phyloP scores from a whole-genome alignment of 2,329 filamentous ascomycete species.

The Monilinia laxa region DNA sequence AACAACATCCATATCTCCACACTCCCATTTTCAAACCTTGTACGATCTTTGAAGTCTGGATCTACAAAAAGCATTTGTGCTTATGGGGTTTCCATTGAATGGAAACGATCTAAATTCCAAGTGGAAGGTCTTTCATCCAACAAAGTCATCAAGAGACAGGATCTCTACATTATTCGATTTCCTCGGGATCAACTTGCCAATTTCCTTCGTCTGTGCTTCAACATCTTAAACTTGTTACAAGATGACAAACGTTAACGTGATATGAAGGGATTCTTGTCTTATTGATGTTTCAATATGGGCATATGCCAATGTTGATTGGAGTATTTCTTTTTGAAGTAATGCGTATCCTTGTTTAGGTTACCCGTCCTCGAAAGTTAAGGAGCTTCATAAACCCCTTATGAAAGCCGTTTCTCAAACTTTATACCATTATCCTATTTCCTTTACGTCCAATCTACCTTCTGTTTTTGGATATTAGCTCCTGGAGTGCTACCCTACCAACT shows the following conservation, averaged over 20 bases:
- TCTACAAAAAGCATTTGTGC: not conserved
- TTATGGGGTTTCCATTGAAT: not conserved
- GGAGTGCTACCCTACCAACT: not conserved
- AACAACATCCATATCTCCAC: not conserved
- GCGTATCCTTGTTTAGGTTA: not conserved
- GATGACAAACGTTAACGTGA: slow-evolving; percentile 7
- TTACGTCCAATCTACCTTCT: not conserved
- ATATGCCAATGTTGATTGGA: not conserved
- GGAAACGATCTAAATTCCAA: not conserved
- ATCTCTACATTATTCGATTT: not conserved
- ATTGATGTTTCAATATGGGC: slow-evolving; percentile 8
- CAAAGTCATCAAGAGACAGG: not conserved
- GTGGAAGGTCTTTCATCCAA: not conserved
- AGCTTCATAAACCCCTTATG: slow-evolving; percentile 5
- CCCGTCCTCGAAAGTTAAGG: not conserved
- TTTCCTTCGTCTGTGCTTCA: slow-evolving; percentile 11
- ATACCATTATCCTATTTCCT: not conserved
- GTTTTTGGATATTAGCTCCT: not conserved
- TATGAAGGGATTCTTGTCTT: slow-evolving; percentile 19
- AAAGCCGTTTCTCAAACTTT: not conserved
- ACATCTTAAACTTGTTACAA: slow-evolving; percentile 11
- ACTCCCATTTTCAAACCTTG: not conserved
- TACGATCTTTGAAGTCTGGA: not conserved
- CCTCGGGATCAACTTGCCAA: not conserved
- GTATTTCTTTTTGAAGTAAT: not conserved